Conservation (phyloP, 164 flowering plant genomes). For the Magnolia sinica region DNA sequence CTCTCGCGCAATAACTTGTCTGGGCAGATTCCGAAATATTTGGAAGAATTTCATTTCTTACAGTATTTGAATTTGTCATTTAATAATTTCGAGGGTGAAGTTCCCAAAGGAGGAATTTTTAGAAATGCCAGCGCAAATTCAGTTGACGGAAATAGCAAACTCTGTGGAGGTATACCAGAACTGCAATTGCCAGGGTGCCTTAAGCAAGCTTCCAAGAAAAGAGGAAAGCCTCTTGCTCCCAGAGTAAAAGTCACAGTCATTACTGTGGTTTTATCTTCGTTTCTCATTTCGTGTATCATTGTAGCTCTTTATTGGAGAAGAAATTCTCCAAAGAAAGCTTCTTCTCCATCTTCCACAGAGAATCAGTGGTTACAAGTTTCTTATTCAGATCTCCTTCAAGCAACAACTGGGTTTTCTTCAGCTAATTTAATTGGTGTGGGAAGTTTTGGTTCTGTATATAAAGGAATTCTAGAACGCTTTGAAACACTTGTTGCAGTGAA, state of each 20-base stretch:
- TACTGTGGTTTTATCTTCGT: neutral
- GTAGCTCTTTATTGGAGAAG: conserved; percentile 6
- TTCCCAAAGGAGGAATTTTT: conserved; percentile 10
- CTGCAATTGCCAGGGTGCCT: conserved; percentile 11
- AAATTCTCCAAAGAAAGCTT: neutral
- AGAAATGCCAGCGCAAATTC: conserved; percentile 9
- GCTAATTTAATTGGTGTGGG: conserved; percentile 17
- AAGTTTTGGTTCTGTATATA: conserved; percentile 17
- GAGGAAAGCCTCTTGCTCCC: neutral
- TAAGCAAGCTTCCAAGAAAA: neutral
- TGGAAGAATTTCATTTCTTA: neutral
- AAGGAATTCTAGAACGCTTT: conserved; percentile 5
- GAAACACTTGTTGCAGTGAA: conserved; percentile 13
- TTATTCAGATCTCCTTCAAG: conserved; percentile 15
- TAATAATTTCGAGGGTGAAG: conserved; percentile 16
- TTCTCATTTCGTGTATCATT: neutral
- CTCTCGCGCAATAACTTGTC: conserved; percentile 20
- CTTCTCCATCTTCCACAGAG: neutral
- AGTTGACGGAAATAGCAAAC: conserved; percentile 10
- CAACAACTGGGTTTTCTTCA: conserved; percentile 15
- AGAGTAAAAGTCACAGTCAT: neutral
- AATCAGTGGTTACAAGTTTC: conserved; percentile 5
- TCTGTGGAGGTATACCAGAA: conserved; percentile 15
- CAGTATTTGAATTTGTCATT: conserved; percentile 8
- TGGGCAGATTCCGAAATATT: conserved; percentile 16